These are phyloP conservation scores for Dioscorea dumetorum DNA, from an alignment of 106 monocot genomes.

Conservation along the genomic window DNA sequence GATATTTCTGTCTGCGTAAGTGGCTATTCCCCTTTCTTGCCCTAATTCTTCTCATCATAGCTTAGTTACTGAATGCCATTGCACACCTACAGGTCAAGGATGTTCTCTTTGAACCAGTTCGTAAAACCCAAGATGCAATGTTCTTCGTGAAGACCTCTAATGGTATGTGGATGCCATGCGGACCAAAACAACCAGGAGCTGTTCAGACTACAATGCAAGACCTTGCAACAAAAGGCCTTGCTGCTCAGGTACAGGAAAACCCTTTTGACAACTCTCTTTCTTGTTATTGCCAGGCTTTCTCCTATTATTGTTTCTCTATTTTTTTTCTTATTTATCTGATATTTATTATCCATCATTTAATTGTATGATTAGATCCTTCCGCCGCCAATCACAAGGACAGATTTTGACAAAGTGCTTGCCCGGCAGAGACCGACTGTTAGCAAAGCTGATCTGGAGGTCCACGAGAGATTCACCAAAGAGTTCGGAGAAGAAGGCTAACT, in stretches of 20 bases:
- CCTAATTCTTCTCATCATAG: too few relatives aligned
- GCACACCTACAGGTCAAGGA: slow-evolving; percentile 49
- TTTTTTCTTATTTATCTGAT: neutral
- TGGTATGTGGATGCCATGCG: too few relatives aligned
- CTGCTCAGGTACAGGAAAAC: slow-evolving; percentile 21
- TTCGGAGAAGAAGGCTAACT: slow-evolving; percentile 71
- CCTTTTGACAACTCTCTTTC: neutral
- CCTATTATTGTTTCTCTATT: too few relatives aligned
- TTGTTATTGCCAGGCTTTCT: neutral
- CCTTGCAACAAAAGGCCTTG: slow-evolving; percentile 57
- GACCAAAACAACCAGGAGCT: too few relatives aligned
- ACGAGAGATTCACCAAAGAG: slow-evolving; percentile 78
- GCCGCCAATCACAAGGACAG: slow-evolving; percentile 54
- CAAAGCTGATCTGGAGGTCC: slow-evolving; percentile 60
- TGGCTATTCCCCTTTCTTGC: neutral
- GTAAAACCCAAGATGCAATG: too few relatives aligned
- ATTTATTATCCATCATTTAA: neutral
- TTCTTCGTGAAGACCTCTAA: too few relatives aligned
- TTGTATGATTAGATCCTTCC: slow-evolving; percentile 48
- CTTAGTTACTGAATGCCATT: too few relatives aligned
- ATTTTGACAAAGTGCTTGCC: slow-evolving; percentile 69
- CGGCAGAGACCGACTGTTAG: slow-evolving; percentile 74
- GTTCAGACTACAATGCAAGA: too few relatives aligned
- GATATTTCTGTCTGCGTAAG: slow-evolving; percentile 83
- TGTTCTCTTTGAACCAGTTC: slow-evolving; percentile 78